Base-by-base conservation (phyloP, 2,329 filamentous ascomycete species). In the Exophiala sp. region DNA sequence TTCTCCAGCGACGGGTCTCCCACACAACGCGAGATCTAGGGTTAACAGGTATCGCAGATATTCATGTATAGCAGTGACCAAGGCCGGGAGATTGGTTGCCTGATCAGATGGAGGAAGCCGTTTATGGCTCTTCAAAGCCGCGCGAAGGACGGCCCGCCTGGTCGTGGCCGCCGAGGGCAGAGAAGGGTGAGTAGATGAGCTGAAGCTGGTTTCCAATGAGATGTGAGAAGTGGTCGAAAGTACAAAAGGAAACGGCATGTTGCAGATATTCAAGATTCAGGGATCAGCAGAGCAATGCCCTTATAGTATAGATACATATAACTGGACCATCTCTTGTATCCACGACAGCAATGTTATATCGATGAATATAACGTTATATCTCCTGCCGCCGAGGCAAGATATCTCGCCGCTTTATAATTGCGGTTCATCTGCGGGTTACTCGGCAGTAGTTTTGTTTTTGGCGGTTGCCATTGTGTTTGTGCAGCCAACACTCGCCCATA, bases 151-250 rank as follows among this genome's bases (percentile, higher is more conserved):
- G 60, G 86, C 86, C 53, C 93, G 87, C 63, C 88, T 82, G 7
- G 87, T 91, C 58, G 89, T 90, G 18, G 88, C 84, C 47, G 80
- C 79, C 61, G 91, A 79, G 19, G 89, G 88, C 35, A 98, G 77
- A 0, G 91, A 95, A 2, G 93, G 91, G 68, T 97, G 91, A 2
- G 88, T 88, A 57, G 83, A 80, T 63, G 86, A 91, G 61, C 72
- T 78, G 68, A 95, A 84, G 68, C 76, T 85, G 30, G 83, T 76
- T 18, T 86, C 85, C 65, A 95, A 91, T 45, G 86, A 83, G 64
- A 95, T 84, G 46, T 85, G 80, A 27, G 89, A 95, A 3, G 91
- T 96, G 1, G 91, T 97, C 1, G 93, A 90, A 24, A 97, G 80
- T 9, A 80, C 72, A 64, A 95, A 96, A 10, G 86, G 85, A 65